These are phyloP conservation scores for Amauroascus verrucosus DNA, from an alignment of 2,329 filamentous ascomycete genomes.

Conservation along the genomic window DNA sequence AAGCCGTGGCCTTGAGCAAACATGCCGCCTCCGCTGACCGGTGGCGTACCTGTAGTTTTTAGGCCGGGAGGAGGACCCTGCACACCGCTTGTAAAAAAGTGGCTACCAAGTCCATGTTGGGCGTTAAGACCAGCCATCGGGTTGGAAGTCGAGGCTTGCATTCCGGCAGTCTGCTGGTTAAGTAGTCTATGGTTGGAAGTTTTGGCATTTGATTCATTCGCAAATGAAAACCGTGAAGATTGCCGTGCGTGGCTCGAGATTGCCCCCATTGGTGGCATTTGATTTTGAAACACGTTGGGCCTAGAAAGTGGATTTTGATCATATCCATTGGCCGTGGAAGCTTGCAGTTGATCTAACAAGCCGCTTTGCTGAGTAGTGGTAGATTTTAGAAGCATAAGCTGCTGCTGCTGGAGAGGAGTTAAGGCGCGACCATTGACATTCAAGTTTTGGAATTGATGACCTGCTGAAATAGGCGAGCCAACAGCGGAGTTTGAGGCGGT, in stretches of 20 bases:
- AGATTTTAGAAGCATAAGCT: constrained; percentile 56
- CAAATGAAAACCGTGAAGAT: constrained; percentile 78
- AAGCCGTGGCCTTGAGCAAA: constrained; percentile 85
- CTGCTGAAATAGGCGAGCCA: constrained; percentile 33
- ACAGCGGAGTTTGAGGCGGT: constrained; percentile 36
- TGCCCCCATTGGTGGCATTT: constrained; percentile 44
- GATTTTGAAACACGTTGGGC: constrained; percentile 37
- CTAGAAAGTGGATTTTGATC: constrained; percentile 38
- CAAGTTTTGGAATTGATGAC: constrained; percentile 42
- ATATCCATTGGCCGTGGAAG: constrained; percentile 25
- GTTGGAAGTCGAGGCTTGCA: constrained; percentile 32
- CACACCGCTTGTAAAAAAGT: constrained; percentile 75
- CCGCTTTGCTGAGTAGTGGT: constrained; percentile 51
- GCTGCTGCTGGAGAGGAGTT: constrained; percentile 69
- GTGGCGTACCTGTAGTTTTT: constrained; percentile 89
- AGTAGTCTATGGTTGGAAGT: constrained; percentile 50
- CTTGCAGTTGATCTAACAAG: constrained; percentile 37
- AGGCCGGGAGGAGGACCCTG: constrained; percentile 89
- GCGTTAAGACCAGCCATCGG: constrained; percentile 30
- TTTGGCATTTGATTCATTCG: constrained; percentile 53
- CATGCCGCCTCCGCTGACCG: constrained; percentile 67
- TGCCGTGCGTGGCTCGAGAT: constrained; percentile 65
- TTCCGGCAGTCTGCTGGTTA: constrained; percentile 39
- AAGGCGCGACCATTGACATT: constrained; percentile 61
- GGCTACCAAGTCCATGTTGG: constrained; percentile 43